phyloP scores from a whole-genome alignment of 345 rosid genomes.

The Cardiospermum halicacabum region DNA sequence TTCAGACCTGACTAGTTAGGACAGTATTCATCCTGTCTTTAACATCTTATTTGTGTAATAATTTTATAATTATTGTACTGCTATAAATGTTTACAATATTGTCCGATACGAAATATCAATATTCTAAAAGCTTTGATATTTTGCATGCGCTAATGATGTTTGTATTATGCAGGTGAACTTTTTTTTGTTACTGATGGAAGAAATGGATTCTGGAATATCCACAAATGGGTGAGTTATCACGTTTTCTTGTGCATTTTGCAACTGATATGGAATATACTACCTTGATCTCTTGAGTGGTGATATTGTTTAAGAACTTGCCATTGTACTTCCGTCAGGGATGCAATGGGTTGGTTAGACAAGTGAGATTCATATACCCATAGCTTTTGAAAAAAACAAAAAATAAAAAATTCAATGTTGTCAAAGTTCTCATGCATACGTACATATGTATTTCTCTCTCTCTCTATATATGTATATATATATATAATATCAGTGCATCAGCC shows the following conservation, averaged over 20 bases:
- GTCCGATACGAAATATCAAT: not conserved
- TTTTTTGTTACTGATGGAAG: constrained; percentile 73
- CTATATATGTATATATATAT: too few species aligned
- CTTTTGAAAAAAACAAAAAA: too few species aligned
- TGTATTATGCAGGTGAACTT: constrained; percentile 71
- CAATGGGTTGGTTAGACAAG: too few species aligned
- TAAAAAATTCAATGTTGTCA: too few species aligned
- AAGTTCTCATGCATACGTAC: too few species aligned
- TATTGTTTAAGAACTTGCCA: too few species aligned
- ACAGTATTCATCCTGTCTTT: not conserved
- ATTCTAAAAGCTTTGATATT: not conserved
- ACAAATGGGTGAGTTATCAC: constrained; percentile 72
- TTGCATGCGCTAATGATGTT: constrained; percentile 3
- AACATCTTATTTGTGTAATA: not conserved
- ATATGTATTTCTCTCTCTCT: too few species aligned
- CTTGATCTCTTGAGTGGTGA: not conserved
- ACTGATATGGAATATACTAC: not conserved
- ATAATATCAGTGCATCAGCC: too few species aligned
- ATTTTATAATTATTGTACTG: not conserved
- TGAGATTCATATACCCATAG: too few species aligned
- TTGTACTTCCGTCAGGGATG: too few species aligned
- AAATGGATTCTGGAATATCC: constrained; percentile 88
- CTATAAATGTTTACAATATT: not conserved
- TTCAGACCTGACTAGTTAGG: not conserved
- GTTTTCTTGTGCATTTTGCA: not conserved